These are phyloP conservation scores for California macrophylla DNA, from an alignment of 441 rosid species.

Conservation along the genomic window DNA sequence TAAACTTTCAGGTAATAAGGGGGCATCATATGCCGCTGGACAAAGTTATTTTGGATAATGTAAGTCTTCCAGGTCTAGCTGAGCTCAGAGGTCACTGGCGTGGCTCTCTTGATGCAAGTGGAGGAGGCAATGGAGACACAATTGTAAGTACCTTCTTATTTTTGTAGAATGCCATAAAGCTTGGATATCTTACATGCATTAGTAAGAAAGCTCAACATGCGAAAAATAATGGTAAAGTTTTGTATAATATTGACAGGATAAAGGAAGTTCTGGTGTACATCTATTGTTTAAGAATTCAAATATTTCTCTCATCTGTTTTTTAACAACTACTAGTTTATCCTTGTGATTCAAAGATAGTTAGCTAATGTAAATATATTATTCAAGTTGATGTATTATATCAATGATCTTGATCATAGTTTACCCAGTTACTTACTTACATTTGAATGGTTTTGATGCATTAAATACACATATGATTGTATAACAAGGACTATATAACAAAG, in stretches of 20 bases:
- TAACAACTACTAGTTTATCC: not conserved
- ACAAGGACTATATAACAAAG: not conserved
- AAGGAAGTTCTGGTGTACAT: not conserved
- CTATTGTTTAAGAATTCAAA: not conserved
- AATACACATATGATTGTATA: not conserved
- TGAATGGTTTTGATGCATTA: not conserved
- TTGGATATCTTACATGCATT: constrained; percentile 4
- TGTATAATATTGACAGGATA: not conserved
- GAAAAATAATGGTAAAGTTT: not conserved
- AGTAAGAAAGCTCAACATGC: not conserved
- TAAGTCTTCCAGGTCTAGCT: constrained; percentile 84
- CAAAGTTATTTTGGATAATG: constrained; percentile 70
- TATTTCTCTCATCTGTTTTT: not conserved
- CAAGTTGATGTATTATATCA: not conserved
- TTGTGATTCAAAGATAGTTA: not conserved
- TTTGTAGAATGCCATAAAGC: constrained; percentile 10
- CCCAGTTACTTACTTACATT: not conserved
- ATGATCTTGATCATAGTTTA: not conserved
- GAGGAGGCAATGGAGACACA: constrained; percentile 99
- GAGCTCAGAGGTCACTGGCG: constrained; percentile 91
- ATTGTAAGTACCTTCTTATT: constrained; percentile 41
- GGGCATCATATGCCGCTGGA: constrained; percentile 55
- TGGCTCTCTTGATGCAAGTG: constrained; percentile 96
- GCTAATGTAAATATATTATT: not conserved
- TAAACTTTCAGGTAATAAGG: constrained; percentile 51